phyloP scores from a whole-genome alignment of 2,329 filamentous ascomycete species.

The Hirsutella rhossiliensis region DNA sequence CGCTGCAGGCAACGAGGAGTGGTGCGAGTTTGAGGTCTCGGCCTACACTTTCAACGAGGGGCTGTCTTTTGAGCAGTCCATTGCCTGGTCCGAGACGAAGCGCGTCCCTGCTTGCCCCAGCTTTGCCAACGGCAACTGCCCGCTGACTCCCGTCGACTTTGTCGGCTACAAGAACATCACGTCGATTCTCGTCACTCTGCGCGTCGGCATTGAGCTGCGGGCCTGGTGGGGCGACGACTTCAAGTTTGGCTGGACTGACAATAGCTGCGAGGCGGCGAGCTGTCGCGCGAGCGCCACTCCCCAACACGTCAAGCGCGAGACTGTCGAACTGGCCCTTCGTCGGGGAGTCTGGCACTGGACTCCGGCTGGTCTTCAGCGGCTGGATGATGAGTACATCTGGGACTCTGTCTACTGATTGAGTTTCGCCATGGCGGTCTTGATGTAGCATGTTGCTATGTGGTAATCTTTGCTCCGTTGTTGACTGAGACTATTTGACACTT shows the following conservation, averaged over 20 bases:
- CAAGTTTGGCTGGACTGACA: constrained; percentile 27
- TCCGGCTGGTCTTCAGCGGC: constrained; percentile 16
- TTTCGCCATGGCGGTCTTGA: constrained; percentile 3
- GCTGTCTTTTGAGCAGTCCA: constrained; percentile 20
- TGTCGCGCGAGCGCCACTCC: constrained; percentile 18
- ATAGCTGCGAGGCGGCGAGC: constrained; percentile 23
- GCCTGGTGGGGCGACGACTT: constrained; percentile 31
- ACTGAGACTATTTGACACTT: constrained; percentile 18
- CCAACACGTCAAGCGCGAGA: constrained; percentile 19
- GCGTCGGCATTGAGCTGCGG: constrained; percentile 23
- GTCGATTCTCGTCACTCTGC: constrained; percentile 24
- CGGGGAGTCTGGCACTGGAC: constrained; percentile 23
- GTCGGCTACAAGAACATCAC: constrained; percentile 26
- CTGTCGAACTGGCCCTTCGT: constrained; percentile 16
- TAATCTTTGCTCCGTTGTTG: constrained; percentile 15
- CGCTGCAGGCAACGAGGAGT: constrained; percentile 20
- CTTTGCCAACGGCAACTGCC: constrained; percentile 19
- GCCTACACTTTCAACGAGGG: constrained; percentile 24
- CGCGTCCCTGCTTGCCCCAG: constrained; percentile 24
- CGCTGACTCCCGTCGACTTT: constrained; percentile 21
- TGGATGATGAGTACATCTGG: constrained; percentile 20
- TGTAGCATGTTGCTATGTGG: constrained; percentile 15
- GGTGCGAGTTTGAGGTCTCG: constrained; percentile 29
- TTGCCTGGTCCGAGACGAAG: constrained; percentile 27
- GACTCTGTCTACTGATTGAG: constrained; percentile 15